Conservation (phyloP, 257 asterid genomes). For the Jaltomata sinuosa region DNA sequence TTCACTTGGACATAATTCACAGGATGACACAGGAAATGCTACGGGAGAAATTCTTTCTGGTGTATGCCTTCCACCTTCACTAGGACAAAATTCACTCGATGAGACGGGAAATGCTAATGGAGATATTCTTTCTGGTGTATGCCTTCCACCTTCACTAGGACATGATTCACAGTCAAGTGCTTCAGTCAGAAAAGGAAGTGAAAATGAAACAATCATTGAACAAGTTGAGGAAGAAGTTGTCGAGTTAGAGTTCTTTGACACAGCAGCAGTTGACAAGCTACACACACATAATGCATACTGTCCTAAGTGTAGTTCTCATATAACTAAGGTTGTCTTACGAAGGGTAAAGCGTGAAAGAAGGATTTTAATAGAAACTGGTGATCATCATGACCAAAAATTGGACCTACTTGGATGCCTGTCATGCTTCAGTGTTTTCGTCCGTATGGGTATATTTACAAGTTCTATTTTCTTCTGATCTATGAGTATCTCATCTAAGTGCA, state of each 20-base stretch:
- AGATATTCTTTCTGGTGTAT: neutral
- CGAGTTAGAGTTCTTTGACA: conserved; percentile 46
- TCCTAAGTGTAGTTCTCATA: conserved; percentile 44
- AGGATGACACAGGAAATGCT: neutral
- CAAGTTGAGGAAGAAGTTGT: conserved; percentile 41
- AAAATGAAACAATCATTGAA: conserved; percentile 7
- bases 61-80: neutral
- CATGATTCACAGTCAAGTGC: neutral
- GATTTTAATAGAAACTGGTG: neutral
- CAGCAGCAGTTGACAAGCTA: conserved; percentile 32
- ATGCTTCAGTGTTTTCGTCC: conserved; percentile 49
- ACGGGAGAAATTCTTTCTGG: neutral
- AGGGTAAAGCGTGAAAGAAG: conserved; percentile 15
- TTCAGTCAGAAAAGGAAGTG: neutral
- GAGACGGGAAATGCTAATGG: neutral
- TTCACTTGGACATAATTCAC: neutral
- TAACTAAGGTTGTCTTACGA: conserved; percentile 56
- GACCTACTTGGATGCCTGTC: conserved; percentile 46
- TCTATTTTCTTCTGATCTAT: neutral
- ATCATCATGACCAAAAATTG: neutral
- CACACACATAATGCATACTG: conserved; percentile 52
- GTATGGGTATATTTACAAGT: neutral
- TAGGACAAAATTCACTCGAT: neutral
- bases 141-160: neutral
- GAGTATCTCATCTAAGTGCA: neutral